A percentile compares a stretch with the other conserved stretches of the same genome.
These are phyloP conservation scores for Teratosphaeria nubilosa DNA, from an alignment of 2,329 filamentous ascomycete genomes.

Conservation along the genomic window DNA sequence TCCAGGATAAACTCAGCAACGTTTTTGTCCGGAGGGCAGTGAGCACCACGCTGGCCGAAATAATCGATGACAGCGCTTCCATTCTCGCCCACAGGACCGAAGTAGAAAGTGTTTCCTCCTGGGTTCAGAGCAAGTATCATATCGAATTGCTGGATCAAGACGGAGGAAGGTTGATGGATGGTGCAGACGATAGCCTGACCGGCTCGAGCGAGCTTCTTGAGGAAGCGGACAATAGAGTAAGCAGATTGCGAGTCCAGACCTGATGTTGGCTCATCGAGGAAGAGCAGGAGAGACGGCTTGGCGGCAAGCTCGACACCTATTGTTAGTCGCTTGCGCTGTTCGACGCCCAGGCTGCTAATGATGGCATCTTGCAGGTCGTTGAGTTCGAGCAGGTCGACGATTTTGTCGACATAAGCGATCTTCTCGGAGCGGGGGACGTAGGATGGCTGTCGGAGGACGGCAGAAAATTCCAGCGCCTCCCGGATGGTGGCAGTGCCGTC, in stretches of 20 bases:
- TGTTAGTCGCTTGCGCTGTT: constrained; percentile 61
- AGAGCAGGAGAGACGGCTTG: constrained; percentile 56
- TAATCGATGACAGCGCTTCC: constrained; percentile 56
- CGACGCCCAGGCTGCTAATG: constrained; percentile 54
- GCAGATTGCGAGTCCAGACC: constrained; percentile 61
- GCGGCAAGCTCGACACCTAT: constrained; percentile 66
- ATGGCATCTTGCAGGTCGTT: constrained; percentile 58
- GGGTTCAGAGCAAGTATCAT: constrained; percentile 61
- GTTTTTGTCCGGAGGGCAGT: constrained; percentile 57
- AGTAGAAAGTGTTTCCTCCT: constrained; percentile 63
- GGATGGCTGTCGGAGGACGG: constrained; percentile 51
- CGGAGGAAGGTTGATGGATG: constrained; percentile 61
- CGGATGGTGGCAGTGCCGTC: constrained; percentile 57
- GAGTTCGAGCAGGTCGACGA: constrained; percentile 56
- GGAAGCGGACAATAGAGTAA: constrained; percentile 56
- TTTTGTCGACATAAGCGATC: constrained; percentile 55
- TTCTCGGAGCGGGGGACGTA: constrained; percentile 49
- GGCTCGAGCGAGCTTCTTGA: constrained; percentile 56
- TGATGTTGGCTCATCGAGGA: constrained; percentile 63
- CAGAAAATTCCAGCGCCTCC: constrained; percentile 60
- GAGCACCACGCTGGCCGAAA: constrained; percentile 55
- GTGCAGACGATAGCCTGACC: constrained; percentile 66
- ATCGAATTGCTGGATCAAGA: constrained; percentile 63
- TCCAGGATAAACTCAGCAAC: constrained; percentile 58
- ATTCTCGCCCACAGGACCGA: constrained; percentile 59